phyloP scores from a whole-genome alignment of 306 rosid genomes.

The Cercis canadensis region DNA sequence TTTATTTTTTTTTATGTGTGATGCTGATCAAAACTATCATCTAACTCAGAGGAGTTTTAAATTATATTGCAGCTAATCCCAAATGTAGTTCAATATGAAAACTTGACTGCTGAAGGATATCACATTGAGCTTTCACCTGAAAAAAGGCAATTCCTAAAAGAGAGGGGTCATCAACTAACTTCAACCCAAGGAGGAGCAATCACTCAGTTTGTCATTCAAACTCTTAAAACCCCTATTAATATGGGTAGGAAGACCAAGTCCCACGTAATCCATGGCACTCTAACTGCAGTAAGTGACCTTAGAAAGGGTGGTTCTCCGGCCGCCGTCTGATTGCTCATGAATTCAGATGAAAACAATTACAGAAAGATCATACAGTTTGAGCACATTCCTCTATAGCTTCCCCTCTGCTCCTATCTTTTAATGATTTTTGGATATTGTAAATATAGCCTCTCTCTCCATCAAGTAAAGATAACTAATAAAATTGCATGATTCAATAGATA shows the following conservation, averaged over 20 bases:
- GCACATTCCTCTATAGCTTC: no score
- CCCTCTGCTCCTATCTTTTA: no score
- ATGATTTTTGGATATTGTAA: no score
- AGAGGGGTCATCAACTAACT: constrained; percentile 67
- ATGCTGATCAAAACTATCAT: constrained; percentile 4
- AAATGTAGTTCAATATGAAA: constrained; percentile 65
- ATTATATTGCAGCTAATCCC: constrained; percentile 74
- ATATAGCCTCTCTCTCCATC: no score
- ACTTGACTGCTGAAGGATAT: constrained; percentile 66
- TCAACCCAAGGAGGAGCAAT: constrained; percentile 51
- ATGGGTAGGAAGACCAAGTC: constrained; percentile 45
- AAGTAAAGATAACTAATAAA: no score
- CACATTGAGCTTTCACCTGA: constrained; percentile 69
- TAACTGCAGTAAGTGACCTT: constrained; percentile 86
- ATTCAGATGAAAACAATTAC: no score
- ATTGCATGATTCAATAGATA: no score
- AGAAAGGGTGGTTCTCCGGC: constrained; percentile 89
- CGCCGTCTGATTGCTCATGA: constrained; percentile 45
- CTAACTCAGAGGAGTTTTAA: constrained; percentile 23
- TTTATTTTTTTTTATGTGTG: background rate
- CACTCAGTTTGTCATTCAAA: constrained; percentile 77
- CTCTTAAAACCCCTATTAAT: constrained; percentile 32
- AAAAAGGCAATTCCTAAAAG: constrained; percentile 58
- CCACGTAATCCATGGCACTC: constrained; percentile 51
- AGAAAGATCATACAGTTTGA: no score